These are phyloP conservation scores for Cercis canadensis DNA, from an alignment of 306 rosid species.

Conservation along the genomic window DNA sequence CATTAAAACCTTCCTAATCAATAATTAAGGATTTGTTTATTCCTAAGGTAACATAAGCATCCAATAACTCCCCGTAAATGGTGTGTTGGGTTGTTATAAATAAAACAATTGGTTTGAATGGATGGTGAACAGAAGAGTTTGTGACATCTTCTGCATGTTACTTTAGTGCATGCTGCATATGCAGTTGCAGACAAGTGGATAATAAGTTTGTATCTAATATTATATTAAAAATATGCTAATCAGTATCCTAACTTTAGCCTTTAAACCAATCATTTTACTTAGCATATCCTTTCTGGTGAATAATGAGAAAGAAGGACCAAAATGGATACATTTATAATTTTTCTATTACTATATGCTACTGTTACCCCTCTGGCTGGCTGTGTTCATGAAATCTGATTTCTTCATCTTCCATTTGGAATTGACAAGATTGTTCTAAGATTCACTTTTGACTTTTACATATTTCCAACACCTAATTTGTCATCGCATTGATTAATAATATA, in stretches of 20 bases:
- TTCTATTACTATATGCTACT: neutral
- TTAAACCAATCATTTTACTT: conserved; percentile 19
- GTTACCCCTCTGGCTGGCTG: neutral
- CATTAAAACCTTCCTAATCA: too few relatives aligned
- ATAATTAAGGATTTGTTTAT: too few relatives aligned
- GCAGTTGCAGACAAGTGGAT: neutral
- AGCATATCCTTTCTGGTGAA: neutral
- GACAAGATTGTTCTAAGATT: conserved; percentile 5
- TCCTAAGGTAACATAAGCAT: too few relatives aligned
- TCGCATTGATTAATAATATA: neutral
- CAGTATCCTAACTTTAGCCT: conserved; percentile 29
- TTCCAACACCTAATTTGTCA: conserved; percentile 30
- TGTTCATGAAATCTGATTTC: neutral
- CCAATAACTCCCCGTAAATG: too few relatives aligned
- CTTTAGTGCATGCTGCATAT: conserved; percentile 6
- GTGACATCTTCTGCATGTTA: conserved; percentile 2
- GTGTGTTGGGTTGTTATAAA: too few relatives aligned
- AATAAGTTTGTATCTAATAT: neutral
- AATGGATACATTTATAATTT: neutral
- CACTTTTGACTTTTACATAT: conserved; percentile 28
- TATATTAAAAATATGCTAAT: neutral
- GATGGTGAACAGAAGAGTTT: neutral
- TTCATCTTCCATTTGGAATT: conserved; percentile 16
- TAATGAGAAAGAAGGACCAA: too few relatives aligned
- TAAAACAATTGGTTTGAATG: conserved; percentile 6